Evolutionary conservation across 2,329 filamentous ascomycete genomes (phyloP), one percentile per base, ranked within the genome.

Genomic region (Neofusicoccum ribis): DNA sequence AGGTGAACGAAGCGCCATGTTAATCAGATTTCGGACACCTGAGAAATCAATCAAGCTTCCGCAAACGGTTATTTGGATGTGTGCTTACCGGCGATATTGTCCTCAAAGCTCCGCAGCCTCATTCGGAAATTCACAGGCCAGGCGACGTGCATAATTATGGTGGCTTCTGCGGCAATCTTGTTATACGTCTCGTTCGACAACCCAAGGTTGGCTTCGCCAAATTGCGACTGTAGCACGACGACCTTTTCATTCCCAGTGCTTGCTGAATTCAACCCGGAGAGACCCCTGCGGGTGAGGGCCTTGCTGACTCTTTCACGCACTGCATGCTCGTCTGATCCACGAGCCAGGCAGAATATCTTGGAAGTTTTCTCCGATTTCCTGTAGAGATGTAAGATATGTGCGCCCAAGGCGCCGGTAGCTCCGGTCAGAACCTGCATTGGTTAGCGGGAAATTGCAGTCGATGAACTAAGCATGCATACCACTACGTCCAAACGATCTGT

Each of bases 61-160:
- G 37, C 8, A 54, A 2, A 6, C 8, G 23, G 15, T 2, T n/a
- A 15, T 3, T 11, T 46, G 9, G n/a, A 34, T 80, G 31, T 15
- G 3, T 27, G 20, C 46, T 41, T 20, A 62, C 59, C 82, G 3
- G 78, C 75, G 37, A 88, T 82, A 68, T 83, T 83, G 67, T 85
- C 82, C 54, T 81, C 81, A 69, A 89, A 89, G 66, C 82, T 85
- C 44, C 74, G 75, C 1, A 89, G 77, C 3, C 82, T 80, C 62
- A 87, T 78, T 31, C 82, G 83, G 77, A 89, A 89, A 73, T 89
- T 89, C 17, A 89, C 88, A 1, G 84, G 80, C 88, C 88, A 89
- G 20, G 87, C 87, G 7, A 87, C 80, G 71, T 89, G 87, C 63
- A 91, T 82, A 17, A 91, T 78, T 2, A 81, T 73, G 1, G 83